Percentiles rank a stretch among this genome's conserved stretches.
These are phyloP conservation scores for Chlorella sp. DNA, from an alignment of 139 green algal species.

Conservation along the genomic window DNA sequence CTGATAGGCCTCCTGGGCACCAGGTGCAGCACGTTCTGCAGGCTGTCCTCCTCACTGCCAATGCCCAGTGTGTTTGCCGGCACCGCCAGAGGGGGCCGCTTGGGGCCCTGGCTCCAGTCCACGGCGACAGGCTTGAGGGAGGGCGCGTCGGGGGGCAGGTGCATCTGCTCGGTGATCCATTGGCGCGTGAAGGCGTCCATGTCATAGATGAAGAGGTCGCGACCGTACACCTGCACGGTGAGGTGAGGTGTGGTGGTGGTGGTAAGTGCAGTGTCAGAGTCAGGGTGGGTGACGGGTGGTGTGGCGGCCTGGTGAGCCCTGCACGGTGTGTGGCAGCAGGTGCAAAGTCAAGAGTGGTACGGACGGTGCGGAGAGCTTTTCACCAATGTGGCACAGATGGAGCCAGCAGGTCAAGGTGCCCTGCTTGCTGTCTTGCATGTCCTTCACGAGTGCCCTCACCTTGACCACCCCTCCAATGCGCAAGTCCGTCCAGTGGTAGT, in stretches of 20 bases:
- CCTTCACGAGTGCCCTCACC: too few relatives aligned
- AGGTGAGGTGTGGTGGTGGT: too few relatives aligned
- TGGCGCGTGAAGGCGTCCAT: conserved; percentile 67
- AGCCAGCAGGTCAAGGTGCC: too few relatives aligned
- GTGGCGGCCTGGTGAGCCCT: too few relatives aligned
- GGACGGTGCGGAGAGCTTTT: too few relatives aligned
- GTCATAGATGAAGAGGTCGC: conserved; percentile 63
- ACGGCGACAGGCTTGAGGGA: conserved; percentile 11
- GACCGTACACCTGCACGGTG: conserved; percentile 57
- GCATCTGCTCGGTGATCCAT: conserved; percentile 30
- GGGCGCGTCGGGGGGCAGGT: neutral
- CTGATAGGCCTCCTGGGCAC: conserved; percentile 17
- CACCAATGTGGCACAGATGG: too few relatives aligned
- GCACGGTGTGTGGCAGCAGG: too few relatives aligned
- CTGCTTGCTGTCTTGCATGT: too few relatives aligned
- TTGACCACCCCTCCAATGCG: conserved; percentile 52
- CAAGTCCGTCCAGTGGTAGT: conserved; percentile 62
- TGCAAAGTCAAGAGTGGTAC: too few relatives aligned
- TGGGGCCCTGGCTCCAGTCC: conserved; percentile 31
- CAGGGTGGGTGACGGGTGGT: too few relatives aligned
- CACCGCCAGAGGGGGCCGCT: conserved; percentile 20
- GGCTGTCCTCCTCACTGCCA: conserved; percentile 42
- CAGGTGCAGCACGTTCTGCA: conserved; percentile 37
- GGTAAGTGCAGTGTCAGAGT: too few relatives aligned
- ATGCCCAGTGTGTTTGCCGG: conserved; percentile 21